Conservation (phyloP, 2,329 filamentous ascomycete species). For the Neonectria coccinea region DNA sequence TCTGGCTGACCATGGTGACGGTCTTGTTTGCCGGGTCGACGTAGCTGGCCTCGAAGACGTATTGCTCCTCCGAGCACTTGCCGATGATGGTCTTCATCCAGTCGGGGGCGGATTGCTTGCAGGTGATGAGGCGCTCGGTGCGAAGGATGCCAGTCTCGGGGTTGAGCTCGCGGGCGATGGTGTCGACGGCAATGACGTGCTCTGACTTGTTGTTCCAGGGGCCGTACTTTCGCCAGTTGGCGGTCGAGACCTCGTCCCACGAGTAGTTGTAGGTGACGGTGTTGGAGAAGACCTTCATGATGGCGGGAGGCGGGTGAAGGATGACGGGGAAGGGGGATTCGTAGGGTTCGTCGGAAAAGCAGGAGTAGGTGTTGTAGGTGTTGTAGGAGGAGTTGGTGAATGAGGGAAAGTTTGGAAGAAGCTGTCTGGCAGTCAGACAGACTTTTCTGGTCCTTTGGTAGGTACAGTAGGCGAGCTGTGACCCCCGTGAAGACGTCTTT, state of each 20-base stretch:
- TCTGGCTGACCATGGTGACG: slow-evolving; percentile 96
- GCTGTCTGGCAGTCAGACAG: slow-evolving; percentile 25
- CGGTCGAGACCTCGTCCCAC: slow-evolving; percentile 97
- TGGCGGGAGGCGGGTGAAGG: slow-evolving; percentile 8
- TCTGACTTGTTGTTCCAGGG: slow-evolving; percentile 99
- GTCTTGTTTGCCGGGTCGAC: slow-evolving; percentile 86
- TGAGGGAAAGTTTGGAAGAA: slow-evolving; percentile 7
- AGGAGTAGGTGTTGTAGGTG: slow-evolving; percentile 24
- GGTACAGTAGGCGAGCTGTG: slow-evolving; percentile 15
- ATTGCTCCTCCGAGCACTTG: slow-evolving; percentile 77
- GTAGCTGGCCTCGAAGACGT: slow-evolving; percentile 96
- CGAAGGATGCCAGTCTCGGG: slow-evolving; percentile 68
- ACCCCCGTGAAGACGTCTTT: slow-evolving; percentile 6
- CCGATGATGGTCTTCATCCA: slow-evolving; percentile 87
- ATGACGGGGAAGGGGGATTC: not conserved
- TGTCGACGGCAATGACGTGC: slow-evolving; percentile 96
- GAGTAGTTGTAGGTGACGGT: slow-evolving; percentile 94
- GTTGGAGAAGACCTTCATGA: slow-evolving; percentile 94
- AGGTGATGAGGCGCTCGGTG: slow-evolving; percentile 72
- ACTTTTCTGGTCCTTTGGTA: slow-evolving; percentile 35
- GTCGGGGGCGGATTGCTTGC: slow-evolving; percentile 74
- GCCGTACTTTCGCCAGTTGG: slow-evolving; percentile 99
- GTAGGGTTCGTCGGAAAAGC: slow-evolving; percentile 23
- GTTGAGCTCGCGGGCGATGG: slow-evolving; percentile 76
- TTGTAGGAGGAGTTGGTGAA: slow-evolving; percentile 8